These are phyloP conservation scores for Magnaporthiopsis rhizophila DNA, from an alignment of 2,329 filamentous ascomycete species.

Conservation along the genomic window DNA sequence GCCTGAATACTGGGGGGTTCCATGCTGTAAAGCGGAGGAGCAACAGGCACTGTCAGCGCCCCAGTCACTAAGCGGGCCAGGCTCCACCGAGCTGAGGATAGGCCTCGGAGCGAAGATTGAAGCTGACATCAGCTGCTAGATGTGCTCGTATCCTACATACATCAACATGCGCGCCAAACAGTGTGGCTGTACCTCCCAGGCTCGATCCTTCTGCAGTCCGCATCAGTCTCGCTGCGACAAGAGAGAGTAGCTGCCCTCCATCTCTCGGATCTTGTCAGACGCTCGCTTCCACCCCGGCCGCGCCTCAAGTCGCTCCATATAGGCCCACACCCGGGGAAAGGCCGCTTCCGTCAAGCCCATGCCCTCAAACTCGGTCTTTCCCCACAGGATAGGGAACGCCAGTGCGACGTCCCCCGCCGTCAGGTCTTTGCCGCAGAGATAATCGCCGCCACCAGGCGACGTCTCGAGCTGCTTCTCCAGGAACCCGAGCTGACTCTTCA, in stretches of 20 bases:
- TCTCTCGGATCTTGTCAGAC: constrained; percentile 38
- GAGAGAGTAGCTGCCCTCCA: constrained; percentile 33
- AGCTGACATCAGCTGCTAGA: background rate
- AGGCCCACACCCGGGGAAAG: constrained; percentile 38
- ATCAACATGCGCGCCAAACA: background rate
- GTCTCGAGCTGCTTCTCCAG: constrained; percentile 40
- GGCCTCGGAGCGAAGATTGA: background rate
- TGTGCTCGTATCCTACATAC: background rate
- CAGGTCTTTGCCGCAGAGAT: constrained; percentile 40
- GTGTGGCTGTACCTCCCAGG: too few species aligned
- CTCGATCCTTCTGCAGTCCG: too few species aligned
- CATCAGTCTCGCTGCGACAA: background rate
- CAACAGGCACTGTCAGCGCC: too few species aligned
- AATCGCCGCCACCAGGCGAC: constrained; percentile 29
- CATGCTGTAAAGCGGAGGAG: background rate
- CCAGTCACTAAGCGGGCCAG: too few species aligned
- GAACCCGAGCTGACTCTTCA: constrained; percentile 38
- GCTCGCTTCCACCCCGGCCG: constrained; percentile 41
- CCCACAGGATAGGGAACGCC: constrained; percentile 4
- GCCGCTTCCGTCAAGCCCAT: constrained; percentile 16
- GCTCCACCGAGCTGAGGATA: background rate
- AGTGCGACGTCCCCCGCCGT: constrained; percentile 37
- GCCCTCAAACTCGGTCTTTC: background rate
- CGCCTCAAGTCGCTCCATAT: constrained; percentile 35
- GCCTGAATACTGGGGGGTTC: background rate